Evolutionary conservation across 768 basidiomycete genomes (phyloP).

Genomic region (Naganishia friedmannii): DNA sequence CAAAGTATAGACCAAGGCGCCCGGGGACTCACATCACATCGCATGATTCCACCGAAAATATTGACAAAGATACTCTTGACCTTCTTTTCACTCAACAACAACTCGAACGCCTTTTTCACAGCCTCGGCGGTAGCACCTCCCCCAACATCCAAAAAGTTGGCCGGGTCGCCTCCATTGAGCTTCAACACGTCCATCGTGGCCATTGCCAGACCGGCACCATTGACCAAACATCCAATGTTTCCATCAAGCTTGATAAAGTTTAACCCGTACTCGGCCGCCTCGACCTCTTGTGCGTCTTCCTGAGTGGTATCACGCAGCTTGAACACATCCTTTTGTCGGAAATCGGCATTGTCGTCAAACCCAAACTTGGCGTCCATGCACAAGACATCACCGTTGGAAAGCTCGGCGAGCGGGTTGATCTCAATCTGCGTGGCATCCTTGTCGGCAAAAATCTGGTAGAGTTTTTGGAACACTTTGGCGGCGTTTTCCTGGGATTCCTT

Average conservation of each 20-base stretch:
- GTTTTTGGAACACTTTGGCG: conserved; percentile 85
- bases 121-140: conserved; percentile 97
- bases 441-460: conserved; percentile 96
- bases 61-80: conserved; percentile 99
- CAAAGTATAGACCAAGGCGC: conserved; percentile 43
- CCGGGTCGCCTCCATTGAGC: conserved; percentile 88
- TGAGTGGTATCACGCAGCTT: conserved; percentile 84
- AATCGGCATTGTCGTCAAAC: conserved; percentile 99
- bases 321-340: conserved; percentile 90
- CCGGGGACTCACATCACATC: conserved; percentile 75
- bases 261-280: conserved; percentile 90
- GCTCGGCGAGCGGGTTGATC: conserved; percentile 95
- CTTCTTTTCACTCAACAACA: conserved; percentile 80
- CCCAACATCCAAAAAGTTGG: conserved; percentile 98
- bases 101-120: conserved; percentile 98
- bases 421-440: conserved; percentile 99
- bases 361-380: conserved; percentile 99
- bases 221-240: conserved; percentile 92
- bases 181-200: conserved; percentile 99
- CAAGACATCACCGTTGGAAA: conserved; percentile 83
- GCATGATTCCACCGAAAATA: conserved; percentile 76
- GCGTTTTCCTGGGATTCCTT: conserved; percentile 73
- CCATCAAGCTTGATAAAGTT: conserved; percentile 99
- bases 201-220: conserved; percentile 98
- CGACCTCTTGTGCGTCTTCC: conserved; percentile 95